phyloP scores from a whole-genome alignment of 1,284 basidiomycete genomes.

The Cutaneotrichosporon cyanovorans region DNA sequence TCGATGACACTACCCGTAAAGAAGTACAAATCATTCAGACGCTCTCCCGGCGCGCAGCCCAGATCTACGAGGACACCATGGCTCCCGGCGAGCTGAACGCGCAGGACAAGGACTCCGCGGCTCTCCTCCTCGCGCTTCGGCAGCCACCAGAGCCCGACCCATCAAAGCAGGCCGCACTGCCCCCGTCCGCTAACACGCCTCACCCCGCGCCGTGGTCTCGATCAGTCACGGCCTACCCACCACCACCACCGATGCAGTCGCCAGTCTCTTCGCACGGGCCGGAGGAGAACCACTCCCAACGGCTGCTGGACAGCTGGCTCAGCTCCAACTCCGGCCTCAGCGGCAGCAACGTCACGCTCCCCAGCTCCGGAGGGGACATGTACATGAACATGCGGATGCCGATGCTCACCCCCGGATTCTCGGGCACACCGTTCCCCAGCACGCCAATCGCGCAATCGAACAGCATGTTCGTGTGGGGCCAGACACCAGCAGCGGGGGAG shows the following conservation, averaged over 20 bases:
- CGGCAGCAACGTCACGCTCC: slow-evolving; percentile 3
- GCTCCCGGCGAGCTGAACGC: slow-evolving; percentile 34
- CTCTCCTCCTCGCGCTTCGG: slow-evolving; percentile 38
- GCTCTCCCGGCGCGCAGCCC: slow-evolving; percentile 38
- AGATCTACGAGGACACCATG: slow-evolving; percentile 41
- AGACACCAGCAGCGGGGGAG: background rate
- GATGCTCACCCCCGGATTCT: background rate
- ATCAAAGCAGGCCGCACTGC: too few species aligned
- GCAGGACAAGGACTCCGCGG: slow-evolving; percentile 40
- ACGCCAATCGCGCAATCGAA: background rate
- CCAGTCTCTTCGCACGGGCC: slow-evolving; percentile 20
- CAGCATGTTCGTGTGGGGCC: slow-evolving; percentile 1
- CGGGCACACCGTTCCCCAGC: background rate
- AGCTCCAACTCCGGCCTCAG: slow-evolving; percentile 39
- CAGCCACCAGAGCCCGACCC: slow-evolving; percentile 18
- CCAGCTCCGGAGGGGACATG: background rate
- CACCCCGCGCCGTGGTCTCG: slow-evolving; percentile 10
- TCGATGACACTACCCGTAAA: slow-evolving; percentile 45
- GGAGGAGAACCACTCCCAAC: slow-evolving; percentile 44
- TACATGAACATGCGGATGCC: background rate
- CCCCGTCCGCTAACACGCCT: background rate
- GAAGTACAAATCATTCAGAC: slow-evolving; percentile 46
- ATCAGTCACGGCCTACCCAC: slow-evolving; percentile 2
- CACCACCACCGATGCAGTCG: slow-evolving; percentile 6
- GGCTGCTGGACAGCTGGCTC: slow-evolving; percentile 45